Conservation (phyloP, 768 basidiomycete genomes). For the Termitomyces sp. region DNA sequence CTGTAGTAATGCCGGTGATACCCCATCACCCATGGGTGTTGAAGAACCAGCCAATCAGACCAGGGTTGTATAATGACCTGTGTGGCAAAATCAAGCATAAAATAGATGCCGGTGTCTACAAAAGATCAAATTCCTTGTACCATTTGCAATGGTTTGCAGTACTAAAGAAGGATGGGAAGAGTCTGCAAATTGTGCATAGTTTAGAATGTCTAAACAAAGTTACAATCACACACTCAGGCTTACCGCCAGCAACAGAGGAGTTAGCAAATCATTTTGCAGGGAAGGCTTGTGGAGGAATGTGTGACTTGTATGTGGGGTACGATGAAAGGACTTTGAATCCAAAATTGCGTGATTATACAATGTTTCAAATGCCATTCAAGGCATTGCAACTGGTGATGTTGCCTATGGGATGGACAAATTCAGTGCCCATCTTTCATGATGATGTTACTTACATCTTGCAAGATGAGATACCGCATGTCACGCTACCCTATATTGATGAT, state of each 20-base stretch:
- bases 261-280: conserved; percentile 31
- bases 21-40: background rate
- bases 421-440: conserved; percentile 9
- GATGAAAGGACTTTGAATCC: conserved; percentile 20
- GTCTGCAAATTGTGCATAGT: conserved; percentile 36
- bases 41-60: background rate
- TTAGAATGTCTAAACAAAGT: conserved; percentile 38
- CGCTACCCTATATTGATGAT: conserved; percentile 40
- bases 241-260: conserved; percentile 32
- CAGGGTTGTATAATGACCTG: no score
- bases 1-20: background rate
- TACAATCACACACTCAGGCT: conserved; percentile 34
- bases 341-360: no score
- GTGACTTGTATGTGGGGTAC: conserved; percentile 36
- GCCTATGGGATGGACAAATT: conserved; percentile 24
- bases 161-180: conserved; percentile 17
- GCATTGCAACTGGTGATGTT: conserved; percentile 24
- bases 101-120: conserved; percentile 31
- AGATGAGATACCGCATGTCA: conserved; percentile 37
- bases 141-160: conserved; percentile 29
- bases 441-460: conserved; percentile 37
- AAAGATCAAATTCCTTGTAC: conserved; percentile 32
- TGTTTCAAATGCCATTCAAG: no score
- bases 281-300: conserved; percentile 21
- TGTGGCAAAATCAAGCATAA: conserved; percentile 4